Conservation (phyloP, 2,329 filamentous ascomycete species). For the Alternaria angustiovoidea region DNA sequence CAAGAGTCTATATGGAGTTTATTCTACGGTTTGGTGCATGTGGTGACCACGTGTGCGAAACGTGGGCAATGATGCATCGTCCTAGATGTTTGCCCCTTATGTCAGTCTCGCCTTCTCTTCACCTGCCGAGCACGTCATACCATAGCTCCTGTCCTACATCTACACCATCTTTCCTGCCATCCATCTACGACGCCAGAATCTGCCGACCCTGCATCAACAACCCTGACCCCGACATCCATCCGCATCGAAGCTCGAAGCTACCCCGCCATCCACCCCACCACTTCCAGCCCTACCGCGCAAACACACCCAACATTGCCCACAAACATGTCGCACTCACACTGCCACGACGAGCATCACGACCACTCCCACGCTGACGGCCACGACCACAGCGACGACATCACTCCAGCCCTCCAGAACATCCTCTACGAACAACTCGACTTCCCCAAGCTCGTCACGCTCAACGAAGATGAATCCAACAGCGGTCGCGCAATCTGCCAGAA, state of each 20-base stretch:
- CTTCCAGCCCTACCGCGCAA: constrained; percentile 13
- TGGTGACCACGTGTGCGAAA: constrained; percentile 30
- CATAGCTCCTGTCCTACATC: constrained; percentile 2
- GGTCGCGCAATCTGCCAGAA: constrained; percentile 84
- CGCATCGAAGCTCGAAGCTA: constrained; percentile 28
- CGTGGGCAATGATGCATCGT: constrained; percentile 10
- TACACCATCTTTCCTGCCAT: neutral
- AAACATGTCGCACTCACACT: constrained; percentile 19
- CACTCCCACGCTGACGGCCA: constrained; percentile 58
- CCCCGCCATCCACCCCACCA: constrained; percentile 37
- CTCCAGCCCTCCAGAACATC: constrained; percentile 86
- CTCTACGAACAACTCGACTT: constrained; percentile 95
- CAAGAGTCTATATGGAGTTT: neutral
- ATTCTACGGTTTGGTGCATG: constrained; percentile 1
- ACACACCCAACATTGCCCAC: constrained; percentile 6
- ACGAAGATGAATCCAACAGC: constrained; percentile 74
- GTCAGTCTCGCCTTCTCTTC: constrained; percentile 8
- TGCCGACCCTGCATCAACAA: too few relatives aligned
- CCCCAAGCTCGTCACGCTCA: constrained; percentile 81
- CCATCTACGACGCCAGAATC: neutral
- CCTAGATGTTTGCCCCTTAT: constrained; percentile 13
- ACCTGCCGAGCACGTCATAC: constrained; percentile 2
- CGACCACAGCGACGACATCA: constrained; percentile 91
- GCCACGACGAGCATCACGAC: constrained; percentile 42
- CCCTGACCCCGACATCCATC: too few relatives aligned